Evolutionary conservation across 2,329 filamentous ascomycete genomes (phyloP).

Genomic region (Trichoderma lentiforme): DNA sequence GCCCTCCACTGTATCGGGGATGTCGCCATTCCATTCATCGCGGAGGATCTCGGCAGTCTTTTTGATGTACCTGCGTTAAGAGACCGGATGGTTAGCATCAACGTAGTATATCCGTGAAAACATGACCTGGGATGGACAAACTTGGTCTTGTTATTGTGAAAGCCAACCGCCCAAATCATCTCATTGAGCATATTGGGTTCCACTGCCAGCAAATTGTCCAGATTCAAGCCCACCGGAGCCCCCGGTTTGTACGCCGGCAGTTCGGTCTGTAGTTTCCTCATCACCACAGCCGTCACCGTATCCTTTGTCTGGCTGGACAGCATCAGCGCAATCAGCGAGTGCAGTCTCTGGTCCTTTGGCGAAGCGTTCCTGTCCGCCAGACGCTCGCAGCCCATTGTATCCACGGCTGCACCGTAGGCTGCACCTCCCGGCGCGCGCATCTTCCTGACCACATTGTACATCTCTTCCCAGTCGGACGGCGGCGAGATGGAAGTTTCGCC

Average conservation of each 20-base stretch:
- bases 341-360: constrained; percentile 65
- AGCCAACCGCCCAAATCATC: constrained; percentile 80
- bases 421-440: constrained; percentile 63
- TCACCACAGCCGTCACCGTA: constrained; percentile 80
- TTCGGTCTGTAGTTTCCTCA: constrained; percentile 73
- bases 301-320: constrained; percentile 91
- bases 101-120: neutral
- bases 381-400: constrained; percentile 94
- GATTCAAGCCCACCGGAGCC: constrained; percentile 56
- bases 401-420: constrained; percentile 76
- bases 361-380: constrained; percentile 56
- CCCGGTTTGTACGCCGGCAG: constrained; percentile 53
- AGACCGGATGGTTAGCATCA: neutral
- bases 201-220: constrained; percentile 74
- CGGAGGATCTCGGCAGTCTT: constrained; percentile 68
- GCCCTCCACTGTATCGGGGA: constrained; percentile 73
- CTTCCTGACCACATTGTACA: constrained; percentile 72
- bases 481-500: constrained; percentile 47
- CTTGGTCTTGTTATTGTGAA: constrained; percentile 92
- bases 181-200: constrained; percentile 63
- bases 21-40: constrained; percentile 69
- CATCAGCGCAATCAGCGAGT: constrained; percentile 86
- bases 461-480: constrained; percentile 77
- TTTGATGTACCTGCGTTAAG: constrained; percentile 58
- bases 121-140: constrained; percentile 17